Conservation (phyloP, 2,329 filamentous ascomycete species). For the Colletotrichum orchidophilum region DNA sequence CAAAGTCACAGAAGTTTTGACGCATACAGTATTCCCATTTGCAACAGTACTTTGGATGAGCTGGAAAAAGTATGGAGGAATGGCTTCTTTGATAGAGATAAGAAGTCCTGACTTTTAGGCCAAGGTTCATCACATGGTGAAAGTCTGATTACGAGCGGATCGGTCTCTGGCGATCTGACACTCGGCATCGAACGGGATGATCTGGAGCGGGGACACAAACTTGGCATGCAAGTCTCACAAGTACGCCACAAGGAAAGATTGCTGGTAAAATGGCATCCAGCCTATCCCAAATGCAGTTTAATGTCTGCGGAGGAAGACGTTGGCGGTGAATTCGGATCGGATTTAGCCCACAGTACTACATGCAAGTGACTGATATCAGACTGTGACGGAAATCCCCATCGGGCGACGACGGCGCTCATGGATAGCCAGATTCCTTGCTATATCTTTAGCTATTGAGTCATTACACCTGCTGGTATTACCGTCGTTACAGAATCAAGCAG, state of each 20-base stretch:
- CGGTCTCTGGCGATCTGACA: not conserved
- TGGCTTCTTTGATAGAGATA: not conserved
- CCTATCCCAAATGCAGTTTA: not conserved
- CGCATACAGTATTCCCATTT: not conserved
- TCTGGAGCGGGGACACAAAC: not conserved
- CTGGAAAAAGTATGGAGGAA: not conserved
- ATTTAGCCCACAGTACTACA: not conserved
- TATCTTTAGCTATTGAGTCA: not conserved
- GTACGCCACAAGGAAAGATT: not conserved
- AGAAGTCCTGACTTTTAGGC: not conserved
- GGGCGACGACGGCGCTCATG: not conserved
- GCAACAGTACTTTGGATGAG: not conserved
- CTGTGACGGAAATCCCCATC: not conserved
- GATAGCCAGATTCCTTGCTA: not conserved
- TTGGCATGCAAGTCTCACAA: not conserved
- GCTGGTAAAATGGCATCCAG: not conserved
- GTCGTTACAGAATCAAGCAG: not conserved
- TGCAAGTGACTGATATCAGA: not conserved
- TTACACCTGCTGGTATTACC: not conserved
- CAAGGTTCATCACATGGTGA: not conserved
- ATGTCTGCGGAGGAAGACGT: not conserved
- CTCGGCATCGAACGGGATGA: not conserved
- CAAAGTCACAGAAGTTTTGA: not conserved
- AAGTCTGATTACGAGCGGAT: not conserved
- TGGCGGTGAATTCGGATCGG: not conserved